These are phyloP conservation scores for Luvunga scandens DNA, from an alignment of 345 rosid genomes.

Conservation along the genomic window DNA sequence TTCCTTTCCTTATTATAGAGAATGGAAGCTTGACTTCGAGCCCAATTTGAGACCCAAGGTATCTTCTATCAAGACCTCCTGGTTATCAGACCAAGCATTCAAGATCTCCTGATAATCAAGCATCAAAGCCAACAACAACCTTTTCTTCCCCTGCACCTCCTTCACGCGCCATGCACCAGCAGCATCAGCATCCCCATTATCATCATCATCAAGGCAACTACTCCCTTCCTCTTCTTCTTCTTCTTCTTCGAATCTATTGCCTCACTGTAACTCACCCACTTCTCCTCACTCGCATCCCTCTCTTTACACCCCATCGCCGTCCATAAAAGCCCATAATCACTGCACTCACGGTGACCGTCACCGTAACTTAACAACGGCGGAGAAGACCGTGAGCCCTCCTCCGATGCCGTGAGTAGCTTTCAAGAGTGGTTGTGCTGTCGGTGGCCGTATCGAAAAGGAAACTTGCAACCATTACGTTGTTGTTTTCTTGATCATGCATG, in stretches of 20 bases:
- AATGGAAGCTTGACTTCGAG: conserved; percentile 67
- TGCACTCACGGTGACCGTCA: not conserved
- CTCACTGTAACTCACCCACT: conserved; percentile 77
- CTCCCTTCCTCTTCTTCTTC: conserved; percentile 56
- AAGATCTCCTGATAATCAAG: conserved; percentile 79
- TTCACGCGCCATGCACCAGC: conserved; percentile 16
- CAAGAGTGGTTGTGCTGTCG: too few species aligned
- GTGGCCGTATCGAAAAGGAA: too few species aligned
- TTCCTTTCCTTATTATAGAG: conserved; percentile 68
- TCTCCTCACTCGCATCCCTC: conserved; percentile 58
- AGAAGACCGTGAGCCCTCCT: conserved; percentile 7
- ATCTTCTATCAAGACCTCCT: not conserved
- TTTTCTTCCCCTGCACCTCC: conserved; percentile 16
- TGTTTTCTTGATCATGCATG: too few species aligned
- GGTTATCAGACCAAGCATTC: conserved; percentile 79
- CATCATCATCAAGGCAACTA: conserved; percentile 28
- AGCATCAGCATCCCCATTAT: not conserved
- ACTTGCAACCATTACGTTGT: too few species aligned
- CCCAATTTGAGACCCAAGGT: conserved; percentile 65
- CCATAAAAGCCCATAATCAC: conserved; percentile 32
- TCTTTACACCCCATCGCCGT: conserved; percentile 63
- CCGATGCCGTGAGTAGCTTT: too few species aligned
- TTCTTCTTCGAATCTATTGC: conserved; percentile 53
- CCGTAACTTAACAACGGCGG: conserved; percentile 21
- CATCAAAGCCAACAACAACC: conserved; percentile 50